Percentiles rank a stretch among this genome's conserved stretches.
Evolutionary conservation across 139 green algal species (phyloP).

Genomic region (Auxenochlorella pyrenoidosa): DNA sequence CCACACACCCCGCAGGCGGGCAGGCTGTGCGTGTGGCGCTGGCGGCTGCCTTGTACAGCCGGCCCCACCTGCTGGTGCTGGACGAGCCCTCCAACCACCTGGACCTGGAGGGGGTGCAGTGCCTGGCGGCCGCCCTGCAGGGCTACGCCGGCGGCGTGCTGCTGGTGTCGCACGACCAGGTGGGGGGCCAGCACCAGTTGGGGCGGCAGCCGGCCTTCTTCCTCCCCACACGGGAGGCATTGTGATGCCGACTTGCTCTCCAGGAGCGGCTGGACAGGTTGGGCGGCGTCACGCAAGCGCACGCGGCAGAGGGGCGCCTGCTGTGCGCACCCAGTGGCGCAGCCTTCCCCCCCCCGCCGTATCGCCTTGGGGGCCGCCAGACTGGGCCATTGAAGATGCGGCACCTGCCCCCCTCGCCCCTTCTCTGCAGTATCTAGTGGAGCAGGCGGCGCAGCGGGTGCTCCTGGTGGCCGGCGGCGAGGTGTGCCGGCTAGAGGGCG

Average conservation of each 20-base stretch:
- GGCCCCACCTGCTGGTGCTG: slow-evolving; percentile 89
- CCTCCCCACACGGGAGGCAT: no score
- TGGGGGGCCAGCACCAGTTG: no score
- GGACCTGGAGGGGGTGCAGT: slow-evolving; percentile 90
- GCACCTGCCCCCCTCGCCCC: no score
- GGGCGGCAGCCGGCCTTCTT: no score
- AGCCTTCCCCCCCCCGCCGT: no score
- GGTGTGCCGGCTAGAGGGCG: slow-evolving; percentile 19
- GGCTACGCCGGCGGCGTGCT: slow-evolving; percentile 82
- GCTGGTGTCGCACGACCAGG: slow-evolving; percentile 85
- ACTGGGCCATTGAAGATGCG: no score
- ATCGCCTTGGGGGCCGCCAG: no score
- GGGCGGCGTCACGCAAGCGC: no score
- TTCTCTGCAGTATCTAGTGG: slow-evolving; percentile 34
- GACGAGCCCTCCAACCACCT: slow-evolving; percentile 92
- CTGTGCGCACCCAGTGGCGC: no score
- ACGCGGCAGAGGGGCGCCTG: no score
- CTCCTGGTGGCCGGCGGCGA: slow-evolving; percentile 17
- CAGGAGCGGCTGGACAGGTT: no score
- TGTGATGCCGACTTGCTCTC: no score
- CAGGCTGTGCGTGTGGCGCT: slow-evolving; percentile 87
- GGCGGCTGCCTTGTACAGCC: slow-evolving; percentile 76
- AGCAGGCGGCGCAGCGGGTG: slow-evolving; percentile 26
- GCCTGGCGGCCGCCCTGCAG: slow-evolving; percentile 69
- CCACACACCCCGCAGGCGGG: slow-evolving; percentile 51